Evolutionary conservation across 345 rosid genomes (phyloP).

Genomic region (Populus simonii): DNA sequence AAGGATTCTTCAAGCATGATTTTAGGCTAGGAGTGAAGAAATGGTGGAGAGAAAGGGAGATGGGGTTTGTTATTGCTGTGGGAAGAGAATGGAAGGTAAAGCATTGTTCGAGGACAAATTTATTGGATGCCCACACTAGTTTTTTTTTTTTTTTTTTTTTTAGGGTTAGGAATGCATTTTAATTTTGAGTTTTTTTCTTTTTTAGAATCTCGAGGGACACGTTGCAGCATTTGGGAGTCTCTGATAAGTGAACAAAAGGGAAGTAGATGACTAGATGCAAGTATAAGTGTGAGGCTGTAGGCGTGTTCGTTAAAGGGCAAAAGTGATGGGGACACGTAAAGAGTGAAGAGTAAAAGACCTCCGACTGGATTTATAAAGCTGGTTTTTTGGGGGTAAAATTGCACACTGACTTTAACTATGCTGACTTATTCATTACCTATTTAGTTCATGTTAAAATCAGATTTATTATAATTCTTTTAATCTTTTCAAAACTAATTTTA

Average conservation of each 20-base stretch:
- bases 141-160: neutral
- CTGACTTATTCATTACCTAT: neutral
- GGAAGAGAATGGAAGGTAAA: no score
- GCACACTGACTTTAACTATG: no score
- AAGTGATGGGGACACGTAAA: neutral
- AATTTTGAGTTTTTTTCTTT: neutral
- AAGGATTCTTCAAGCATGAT: constrained; percentile 49
- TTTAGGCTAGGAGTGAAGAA: neutral
- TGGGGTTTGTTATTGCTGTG: neutral
- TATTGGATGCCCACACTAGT: neutral
- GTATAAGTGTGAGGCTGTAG: neutral
- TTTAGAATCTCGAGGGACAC: neutral
- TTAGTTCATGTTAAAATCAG: no score
- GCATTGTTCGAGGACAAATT: neutral
- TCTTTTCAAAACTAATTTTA: no score
- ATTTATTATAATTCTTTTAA: no score
- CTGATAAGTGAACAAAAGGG: neutral
- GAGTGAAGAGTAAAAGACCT: neutral
- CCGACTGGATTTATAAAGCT: neutral
- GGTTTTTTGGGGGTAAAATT: neutral
- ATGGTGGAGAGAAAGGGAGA: neutral
- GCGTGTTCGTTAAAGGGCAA: neutral
- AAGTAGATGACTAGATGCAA: neutral
- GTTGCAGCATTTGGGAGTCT: neutral
- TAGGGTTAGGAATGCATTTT: neutral